These are phyloP conservation scores for Claviceps arundinis DNA, from an alignment of 2,329 filamentous ascomycete genomes.

Conservation along the genomic window DNA sequence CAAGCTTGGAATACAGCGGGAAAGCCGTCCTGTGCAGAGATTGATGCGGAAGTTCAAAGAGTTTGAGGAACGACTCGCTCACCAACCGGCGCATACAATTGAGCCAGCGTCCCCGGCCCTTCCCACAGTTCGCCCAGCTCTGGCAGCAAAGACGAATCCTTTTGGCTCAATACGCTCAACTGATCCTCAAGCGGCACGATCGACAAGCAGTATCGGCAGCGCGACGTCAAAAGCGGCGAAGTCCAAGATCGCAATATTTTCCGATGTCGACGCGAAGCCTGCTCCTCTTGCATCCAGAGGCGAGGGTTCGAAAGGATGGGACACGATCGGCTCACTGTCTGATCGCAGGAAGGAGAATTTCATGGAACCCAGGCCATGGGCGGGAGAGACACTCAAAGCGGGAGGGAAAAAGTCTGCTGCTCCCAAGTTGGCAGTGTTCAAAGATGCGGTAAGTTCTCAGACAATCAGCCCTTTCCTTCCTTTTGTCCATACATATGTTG, in stretches of 20 bases:
- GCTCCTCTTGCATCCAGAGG: conserved; percentile 40
- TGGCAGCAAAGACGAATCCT: conserved; percentile 77
- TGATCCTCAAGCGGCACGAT: conserved; percentile 54
- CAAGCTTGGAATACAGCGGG: conserved; percentile 73
- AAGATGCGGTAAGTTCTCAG: conserved; percentile 62
- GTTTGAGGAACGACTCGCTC: conserved; percentile 68
- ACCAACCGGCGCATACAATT: conserved; percentile 43
- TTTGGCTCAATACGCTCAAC: conserved; percentile 47
- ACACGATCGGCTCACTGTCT: conserved; percentile 73
- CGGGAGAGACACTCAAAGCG: conserved; percentile 76
- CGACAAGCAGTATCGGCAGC: conserved; percentile 32
- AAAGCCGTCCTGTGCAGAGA: conserved; percentile 70
- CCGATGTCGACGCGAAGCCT: conserved; percentile 54
- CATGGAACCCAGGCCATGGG: conserved; percentile 79
- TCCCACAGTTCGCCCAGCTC: conserved; percentile 66
- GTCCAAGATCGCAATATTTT: conserved; percentile 83
- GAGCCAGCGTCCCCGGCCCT: conserved; percentile 79
- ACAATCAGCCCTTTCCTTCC: too few relatives aligned
- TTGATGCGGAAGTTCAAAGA: conserved; percentile 82
- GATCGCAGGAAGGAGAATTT: conserved; percentile 92
- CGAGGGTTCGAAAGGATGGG: conserved; percentile 63
- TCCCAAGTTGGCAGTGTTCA: conserved; percentile 84
- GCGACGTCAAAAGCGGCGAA: conserved; percentile 51
- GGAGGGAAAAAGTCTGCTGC: conserved; percentile 64
- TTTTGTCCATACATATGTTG: conserved; percentile 48